Conservation (phyloP, 2,329 filamentous ascomycete species). For the Sphaerostilbella broomeana region DNA sequence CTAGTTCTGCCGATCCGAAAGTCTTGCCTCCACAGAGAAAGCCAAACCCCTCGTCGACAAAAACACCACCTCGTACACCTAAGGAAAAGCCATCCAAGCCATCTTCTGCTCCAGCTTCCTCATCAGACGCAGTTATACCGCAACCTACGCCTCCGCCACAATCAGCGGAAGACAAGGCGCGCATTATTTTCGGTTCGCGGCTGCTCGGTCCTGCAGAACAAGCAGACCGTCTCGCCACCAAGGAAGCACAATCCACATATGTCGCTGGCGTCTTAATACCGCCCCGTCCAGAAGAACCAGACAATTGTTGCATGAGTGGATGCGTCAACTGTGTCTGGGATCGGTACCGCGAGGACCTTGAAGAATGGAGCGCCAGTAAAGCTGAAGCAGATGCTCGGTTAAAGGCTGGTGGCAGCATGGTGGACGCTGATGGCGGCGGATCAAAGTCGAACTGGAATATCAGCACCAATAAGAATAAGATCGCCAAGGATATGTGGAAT, state of each 20-base stretch:
- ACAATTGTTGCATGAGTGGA: constrained; percentile 98
- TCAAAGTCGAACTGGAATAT: constrained; percentile 53
- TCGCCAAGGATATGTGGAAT: constrained; percentile 49
- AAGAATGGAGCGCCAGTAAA: constrained; percentile 70
- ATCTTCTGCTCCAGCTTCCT: background rate
- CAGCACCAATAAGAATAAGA: constrained; percentile 34
- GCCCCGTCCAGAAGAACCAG: constrained; percentile 78
- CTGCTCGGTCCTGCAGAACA: constrained; percentile 68
- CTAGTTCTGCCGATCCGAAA: constrained; percentile 31
- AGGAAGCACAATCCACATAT: constrained; percentile 51
- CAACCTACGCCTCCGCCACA: constrained; percentile 21
- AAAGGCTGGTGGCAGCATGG: constrained; percentile 36
- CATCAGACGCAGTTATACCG: constrained; percentile 11
- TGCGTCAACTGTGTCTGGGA: constrained; percentile 99
- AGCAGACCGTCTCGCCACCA: constrained; percentile 51
- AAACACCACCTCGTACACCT: constrained; percentile 26
- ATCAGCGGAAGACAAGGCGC: constrained; percentile 47
- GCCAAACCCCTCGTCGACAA: constrained; percentile 7
- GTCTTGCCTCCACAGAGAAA: constrained; percentile 10
- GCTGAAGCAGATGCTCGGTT: constrained; percentile 55
- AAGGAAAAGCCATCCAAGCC: constrained; percentile 16
- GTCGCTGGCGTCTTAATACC: constrained; percentile 79
- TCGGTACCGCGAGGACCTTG: constrained; percentile 80
- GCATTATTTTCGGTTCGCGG: constrained; percentile 75
- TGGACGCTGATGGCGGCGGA: constrained; percentile 77